Evolutionary conservation across 2,329 filamentous ascomycete genomes (phyloP), one percentile per base, ranked within the genome.

Genomic region (Botrytis tulipae): DNA sequence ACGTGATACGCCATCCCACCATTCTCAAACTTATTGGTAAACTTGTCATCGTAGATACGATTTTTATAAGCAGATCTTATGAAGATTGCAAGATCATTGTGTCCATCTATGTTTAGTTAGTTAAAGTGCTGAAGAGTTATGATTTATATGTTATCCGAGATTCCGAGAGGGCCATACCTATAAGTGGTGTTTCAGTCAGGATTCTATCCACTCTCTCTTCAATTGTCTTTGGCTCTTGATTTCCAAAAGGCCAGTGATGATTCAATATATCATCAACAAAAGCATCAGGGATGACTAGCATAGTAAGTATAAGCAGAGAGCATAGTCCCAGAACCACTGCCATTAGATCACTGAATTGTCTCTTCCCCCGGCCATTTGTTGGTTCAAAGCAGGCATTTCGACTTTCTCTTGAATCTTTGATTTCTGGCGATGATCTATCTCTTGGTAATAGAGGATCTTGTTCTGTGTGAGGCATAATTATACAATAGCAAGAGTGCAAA

Each of bases 61-160:
- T 97, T 97, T 57, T 90, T 84, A 79, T 90, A 95, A 6, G 83
- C 57, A 9, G 78, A 83, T 54, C 94, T 89, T 70, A 98, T 85
- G 42, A 91, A 82, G 57, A 96, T 91, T 35, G 95, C 88, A 67
- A 98, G 86, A 81, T 98, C 95, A 83, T 97, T 92, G 81, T 98
- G 95, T 0, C 95, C 95, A 82, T 98, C 95, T 95, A 76, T 3
- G 20, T 29, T 20, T 2, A 32, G 37, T 73, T 32, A 73, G 69
- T 57, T 2, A 29, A 12, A 25, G 42, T 14, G 32, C 10, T 40
- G 7, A 20, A 46, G 59, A 46, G 20, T 20, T 42, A 9, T 29
- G 7, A 57, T 9, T 1, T 32, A 25, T n/a, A 57, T 57, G 51
- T 18, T 18, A 54, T 54, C 48, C 25, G 32, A 57, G 57, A 37